Evolutionary conservation across 2,329 filamentous ascomycete species (phyloP), one percentile per base, ranked within the genome.

Genomic region (Orbilia oligospora): DNA sequence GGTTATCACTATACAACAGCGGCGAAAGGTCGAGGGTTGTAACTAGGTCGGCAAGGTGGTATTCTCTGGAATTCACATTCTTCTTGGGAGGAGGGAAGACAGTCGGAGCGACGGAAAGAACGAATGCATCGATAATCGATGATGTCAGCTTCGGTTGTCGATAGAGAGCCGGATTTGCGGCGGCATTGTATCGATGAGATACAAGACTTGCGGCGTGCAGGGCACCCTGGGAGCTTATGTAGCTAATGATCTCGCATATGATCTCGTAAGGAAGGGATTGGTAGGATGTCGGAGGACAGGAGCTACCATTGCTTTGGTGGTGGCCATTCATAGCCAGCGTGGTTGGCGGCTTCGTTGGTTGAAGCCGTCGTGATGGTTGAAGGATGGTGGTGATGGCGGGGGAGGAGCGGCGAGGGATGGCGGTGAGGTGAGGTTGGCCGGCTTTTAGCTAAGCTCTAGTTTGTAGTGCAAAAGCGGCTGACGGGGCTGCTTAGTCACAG

Each of bases 51-150:
- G 77, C 64, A 27, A 82, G 75, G 5, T 76, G 79, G 48, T 80
- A 81, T 33, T 79, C 69, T 27, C 20, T 22, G 0, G 65, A 67
- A 44, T 64, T 58, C 14, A 27, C 20, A n/a, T 24, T 22, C 69
- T 70, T 79, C 53, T 56, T 53, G 0, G 75, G 53, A 46, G 61
- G 75, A 24, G 75, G 63, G 63, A 33, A 78, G 14, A 79, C 65
- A 6, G 76, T 78, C 22, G 81, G 81, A 8, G 80, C 80, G 67
- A 82, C 73, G 1, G 80, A 70, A 16, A 55, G 27, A 12, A 81
- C 76, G 65, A 82, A 82, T 46, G 63, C 58, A 9, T 77, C 66
- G 56, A 82, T 81, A 71, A 81, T 82, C 27, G 56, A 76, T 10
- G 81, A 79, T 4, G 80, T 80, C 20, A 82, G 81, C 56, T 80